Evolutionary conservation across 345 rosid species (phyloP).

Genomic region (Conringia planisiliqua): DNA sequence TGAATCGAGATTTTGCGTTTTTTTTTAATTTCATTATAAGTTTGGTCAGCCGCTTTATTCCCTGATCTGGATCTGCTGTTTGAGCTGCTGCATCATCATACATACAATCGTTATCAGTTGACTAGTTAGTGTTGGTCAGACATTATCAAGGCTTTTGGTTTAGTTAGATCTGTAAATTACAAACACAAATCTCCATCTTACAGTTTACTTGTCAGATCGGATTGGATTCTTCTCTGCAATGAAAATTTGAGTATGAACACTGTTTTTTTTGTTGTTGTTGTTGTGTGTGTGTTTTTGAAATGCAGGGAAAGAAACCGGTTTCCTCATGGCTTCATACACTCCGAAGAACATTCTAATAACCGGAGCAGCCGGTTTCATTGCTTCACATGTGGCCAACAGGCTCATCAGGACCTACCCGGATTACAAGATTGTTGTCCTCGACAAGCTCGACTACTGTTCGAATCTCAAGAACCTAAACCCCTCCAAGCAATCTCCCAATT

Average conservation of each 20-base stretch:
- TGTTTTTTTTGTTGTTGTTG: too few species aligned
- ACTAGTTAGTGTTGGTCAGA: not conserved
- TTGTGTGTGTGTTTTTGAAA: not conserved
- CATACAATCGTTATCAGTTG: not conserved
- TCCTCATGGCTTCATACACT: slow-evolving; percentile 42
- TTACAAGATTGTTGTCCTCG: slow-evolving; percentile 76
- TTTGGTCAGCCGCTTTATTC: not conserved
- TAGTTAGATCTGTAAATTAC: slow-evolving; percentile 11
- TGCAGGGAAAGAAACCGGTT: slow-evolving; percentile 11
- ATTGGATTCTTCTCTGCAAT: not conserved
- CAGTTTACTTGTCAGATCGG: not conserved
- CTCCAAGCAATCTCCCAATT: slow-evolving; percentile 55
- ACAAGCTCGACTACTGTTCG: slow-evolving; percentile 84
- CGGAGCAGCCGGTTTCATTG: slow-evolving; percentile 84
- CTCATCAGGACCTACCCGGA: slow-evolving; percentile 67
- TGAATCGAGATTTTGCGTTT: too few species aligned
- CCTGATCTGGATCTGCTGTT: slow-evolving; percentile 17
- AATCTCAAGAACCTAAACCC: slow-evolving; percentile 69
- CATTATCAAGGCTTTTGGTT: not conserved
- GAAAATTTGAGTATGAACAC: not conserved
- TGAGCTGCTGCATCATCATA: not conserved
- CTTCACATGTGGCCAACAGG: slow-evolving; percentile 69
- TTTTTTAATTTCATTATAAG: not conserved
- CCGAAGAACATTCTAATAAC: slow-evolving; percentile 78
- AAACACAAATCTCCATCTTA: slow-evolving; percentile 1